Conservation (phyloP, 768 basidiomycete genomes). For the Lactarius evosmus region DNA sequence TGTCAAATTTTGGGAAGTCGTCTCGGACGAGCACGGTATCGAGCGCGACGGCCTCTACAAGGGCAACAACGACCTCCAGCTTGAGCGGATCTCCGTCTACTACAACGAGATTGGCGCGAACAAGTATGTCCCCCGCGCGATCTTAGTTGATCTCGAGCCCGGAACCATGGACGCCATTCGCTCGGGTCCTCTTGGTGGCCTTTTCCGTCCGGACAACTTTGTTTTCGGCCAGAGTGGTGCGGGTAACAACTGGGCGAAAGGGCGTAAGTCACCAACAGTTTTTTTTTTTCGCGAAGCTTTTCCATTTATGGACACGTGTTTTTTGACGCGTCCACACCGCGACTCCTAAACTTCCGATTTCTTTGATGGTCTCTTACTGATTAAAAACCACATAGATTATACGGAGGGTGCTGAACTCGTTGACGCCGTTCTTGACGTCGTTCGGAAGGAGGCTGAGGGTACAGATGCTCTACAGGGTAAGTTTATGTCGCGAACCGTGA, state of each 20-base stretch:
- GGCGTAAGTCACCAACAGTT: conserved; percentile 64
- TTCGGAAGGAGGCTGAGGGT: conserved; percentile 97
- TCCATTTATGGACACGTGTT: conserved; percentile 5
- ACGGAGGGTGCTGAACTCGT: conserved; percentile 98
- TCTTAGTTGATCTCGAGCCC: conserved; percentile 96
- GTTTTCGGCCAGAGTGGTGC: conserved; percentile 98
- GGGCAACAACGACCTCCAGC: conserved; percentile 91
- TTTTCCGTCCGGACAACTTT: conserved; percentile 98
- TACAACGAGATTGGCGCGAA: conserved; percentile 93
- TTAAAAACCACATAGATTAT: conserved; percentile 53
- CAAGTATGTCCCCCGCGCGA: conserved; percentile 98
- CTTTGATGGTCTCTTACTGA: conserved; percentile 27
- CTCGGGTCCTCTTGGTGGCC: conserved; percentile 81
- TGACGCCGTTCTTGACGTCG: conserved; percentile 96
- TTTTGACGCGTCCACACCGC: conserved; percentile 23
- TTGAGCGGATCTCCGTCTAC: conserved; percentile 97
- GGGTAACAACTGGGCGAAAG: conserved; percentile 99
- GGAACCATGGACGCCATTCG: conserved; percentile 94
- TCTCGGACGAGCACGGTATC: conserved; percentile 98
- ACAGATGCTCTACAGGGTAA: conserved; percentile 94
- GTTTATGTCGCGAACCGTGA: conserved; percentile 31
- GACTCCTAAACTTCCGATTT: conserved; percentile 22
- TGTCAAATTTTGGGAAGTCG: conserved; percentile 97
- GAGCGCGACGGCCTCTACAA: conserved; percentile 90
- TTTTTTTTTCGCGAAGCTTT: neutral